Conservation (phyloP, 2,329 filamentous ascomycete genomes). For the Claviceps lovelessii region DNA sequence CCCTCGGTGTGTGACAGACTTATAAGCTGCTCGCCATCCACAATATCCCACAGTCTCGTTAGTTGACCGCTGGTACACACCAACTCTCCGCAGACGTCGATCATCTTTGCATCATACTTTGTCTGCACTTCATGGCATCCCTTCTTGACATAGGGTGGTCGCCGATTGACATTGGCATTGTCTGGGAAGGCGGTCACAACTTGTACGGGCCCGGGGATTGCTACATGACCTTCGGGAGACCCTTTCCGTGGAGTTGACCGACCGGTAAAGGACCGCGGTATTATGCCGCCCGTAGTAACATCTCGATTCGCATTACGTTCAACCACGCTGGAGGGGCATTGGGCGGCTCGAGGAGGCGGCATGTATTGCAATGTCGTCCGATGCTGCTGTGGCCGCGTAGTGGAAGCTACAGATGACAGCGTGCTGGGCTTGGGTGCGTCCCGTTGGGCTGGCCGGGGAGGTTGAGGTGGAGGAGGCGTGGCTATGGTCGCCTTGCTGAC, state of each 20-base stretch:
- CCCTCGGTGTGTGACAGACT: slow-evolving; percentile 75
- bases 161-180: slow-evolving; percentile 66
- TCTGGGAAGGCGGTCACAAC: slow-evolving; percentile 62
- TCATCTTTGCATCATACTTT: slow-evolving; percentile 72
- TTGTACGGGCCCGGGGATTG: slow-evolving; percentile 31
- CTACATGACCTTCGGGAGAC: slow-evolving; percentile 9
- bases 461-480: slow-evolving; percentile 30
- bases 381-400: slow-evolving; percentile 12
- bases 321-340: slow-evolving; percentile 19
- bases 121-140: slow-evolving; percentile 64
- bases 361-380: slow-evolving; percentile 16
- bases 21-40: slow-evolving; percentile 68
- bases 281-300: slow-evolving; percentile 1
- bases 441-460: slow-evolving; percentile 25
- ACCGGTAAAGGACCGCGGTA: slow-evolving; percentile 7
- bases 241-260: not conserved
- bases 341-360: slow-evolving; percentile 15
- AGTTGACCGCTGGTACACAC: slow-evolving; percentile 77
- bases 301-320: slow-evolving; percentile 21
- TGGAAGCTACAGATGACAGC: slow-evolving; percentile 11
- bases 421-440: slow-evolving; percentile 9
- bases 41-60: slow-evolving; percentile 76
- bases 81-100: slow-evolving; percentile 78
- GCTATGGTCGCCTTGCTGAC: not conserved
- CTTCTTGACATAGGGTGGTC: slow-evolving; percentile 60